Conservation (phyloP, 805 yeast species). For the Zygosaccharomyces rouxii region DNA sequence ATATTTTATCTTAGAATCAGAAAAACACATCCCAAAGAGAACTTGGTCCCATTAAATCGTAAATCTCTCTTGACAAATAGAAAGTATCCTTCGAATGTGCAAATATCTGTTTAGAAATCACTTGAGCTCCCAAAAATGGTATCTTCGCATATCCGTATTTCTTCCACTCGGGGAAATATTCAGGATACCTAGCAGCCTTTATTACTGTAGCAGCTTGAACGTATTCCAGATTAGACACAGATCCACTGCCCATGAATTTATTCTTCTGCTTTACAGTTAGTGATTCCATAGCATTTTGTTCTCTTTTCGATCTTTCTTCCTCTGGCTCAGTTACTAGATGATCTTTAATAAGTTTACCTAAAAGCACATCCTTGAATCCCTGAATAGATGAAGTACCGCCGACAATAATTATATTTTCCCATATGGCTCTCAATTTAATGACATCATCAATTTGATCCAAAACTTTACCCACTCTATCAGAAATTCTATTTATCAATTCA, state of each 20-base stretch:
- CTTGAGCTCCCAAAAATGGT: conserved; percentile 80
- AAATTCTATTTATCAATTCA: conserved; percentile 51
- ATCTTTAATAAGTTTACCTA: conserved; percentile 53
- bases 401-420: conserved; percentile 72
- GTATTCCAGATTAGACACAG: conserved; percentile 31
- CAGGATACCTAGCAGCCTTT: conserved; percentile 68
- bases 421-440: conserved; percentile 71
- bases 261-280: conserved; percentile 30
- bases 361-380: conserved; percentile 71
- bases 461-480: conserved; percentile 49
- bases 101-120: conserved; percentile 80
- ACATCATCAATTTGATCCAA: conserved; percentile 60
- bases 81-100: conserved; percentile 58
- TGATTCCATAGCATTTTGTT: conserved; percentile 31
- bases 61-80: conserved; percentile 64
- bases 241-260: conserved; percentile 29
- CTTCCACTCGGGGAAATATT: conserved; percentile 95
- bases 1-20: conserved; percentile 14
- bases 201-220: conserved; percentile 79
- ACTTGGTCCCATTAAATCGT: conserved; percentile 75
- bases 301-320: conserved; percentile 26
- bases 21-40: conserved; percentile 67
- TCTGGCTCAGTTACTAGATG: conserved; percentile 43
- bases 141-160: conserved; percentile 70
- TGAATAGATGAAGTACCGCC: conserved; percentile 74